Conservation (phyloP, 495 filamentous ascomycete genomes). For the Xylaria scruposa region DNA sequence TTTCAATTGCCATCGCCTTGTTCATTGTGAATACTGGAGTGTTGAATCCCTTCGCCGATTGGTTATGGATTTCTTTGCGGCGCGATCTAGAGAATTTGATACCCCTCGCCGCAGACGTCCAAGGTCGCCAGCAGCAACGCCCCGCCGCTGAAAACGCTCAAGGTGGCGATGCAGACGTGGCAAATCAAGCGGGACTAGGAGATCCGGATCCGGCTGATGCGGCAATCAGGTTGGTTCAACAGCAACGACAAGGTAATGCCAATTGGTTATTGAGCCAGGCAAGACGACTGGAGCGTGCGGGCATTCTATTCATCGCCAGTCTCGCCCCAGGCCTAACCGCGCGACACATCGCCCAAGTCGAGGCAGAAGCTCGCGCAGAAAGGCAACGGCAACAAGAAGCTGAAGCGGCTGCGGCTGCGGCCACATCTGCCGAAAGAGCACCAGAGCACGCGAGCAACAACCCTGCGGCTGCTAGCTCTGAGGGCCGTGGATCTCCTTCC, state of each 20-base stretch:
- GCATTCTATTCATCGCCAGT: conserved; percentile 85
- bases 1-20: conserved; percentile 62
- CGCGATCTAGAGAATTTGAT: conserved; percentile 76
- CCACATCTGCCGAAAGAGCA: conserved; percentile 26
- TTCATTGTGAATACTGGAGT: conserved; percentile 71
- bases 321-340: conserved; percentile 86
- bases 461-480: background rate
- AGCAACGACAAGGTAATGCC: conserved; percentile 54
- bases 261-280: conserved; percentile 63
- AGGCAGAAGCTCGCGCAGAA: conserved; percentile 65
- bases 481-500: conserved; percentile 3
- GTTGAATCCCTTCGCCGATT: conserved; percentile 61
- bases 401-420: conserved; percentile 49
- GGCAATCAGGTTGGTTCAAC: conserved; percentile 61
- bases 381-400: conserved; percentile 56
- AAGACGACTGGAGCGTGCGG: conserved; percentile 71
- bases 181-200: conserved; percentile 22
- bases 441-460: background rate
- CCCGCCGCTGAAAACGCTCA: conserved; percentile 21
- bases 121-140: conserved; percentile 24
- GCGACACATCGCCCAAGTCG: conserved; percentile 74
- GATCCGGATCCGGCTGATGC: conserved; percentile 58
- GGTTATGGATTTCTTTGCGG: conserved; percentile 67
- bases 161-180: conserved; percentile 29
- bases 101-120: conserved; percentile 53